Conservation (phyloP, 345 rosid species). For the Citrus reticulata region DNA sequence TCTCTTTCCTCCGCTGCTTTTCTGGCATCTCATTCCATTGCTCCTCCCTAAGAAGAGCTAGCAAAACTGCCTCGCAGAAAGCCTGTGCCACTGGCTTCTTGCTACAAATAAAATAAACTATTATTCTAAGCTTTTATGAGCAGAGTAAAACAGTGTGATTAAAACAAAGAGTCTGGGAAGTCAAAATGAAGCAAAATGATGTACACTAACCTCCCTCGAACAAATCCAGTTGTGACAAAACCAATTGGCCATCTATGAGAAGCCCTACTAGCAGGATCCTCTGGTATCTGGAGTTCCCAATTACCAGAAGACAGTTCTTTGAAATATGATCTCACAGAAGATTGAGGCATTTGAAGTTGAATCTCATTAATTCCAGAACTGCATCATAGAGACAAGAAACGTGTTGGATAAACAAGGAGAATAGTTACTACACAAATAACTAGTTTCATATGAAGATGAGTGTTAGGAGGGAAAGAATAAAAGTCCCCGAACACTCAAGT, state of each 20-base stretch:
- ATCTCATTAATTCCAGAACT: conserved; percentile 38
- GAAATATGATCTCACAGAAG: conserved; percentile 60
- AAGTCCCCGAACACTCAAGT: not conserved
- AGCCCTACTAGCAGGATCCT: conserved; percentile 37
- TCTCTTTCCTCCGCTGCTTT: conserved; percentile 55
- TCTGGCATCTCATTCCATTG: conserved; percentile 59
- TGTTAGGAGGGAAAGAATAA: not conserved
- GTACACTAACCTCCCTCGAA: conserved; percentile 66
- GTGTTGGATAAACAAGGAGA: not conserved
- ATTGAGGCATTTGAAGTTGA: conserved; percentile 51
- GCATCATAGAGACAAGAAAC: conserved; percentile 11
- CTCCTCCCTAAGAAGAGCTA: conserved; percentile 60
- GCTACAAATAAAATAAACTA: conserved; percentile 35
- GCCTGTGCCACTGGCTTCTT: conserved; percentile 63
- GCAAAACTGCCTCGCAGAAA: conserved; percentile 58
- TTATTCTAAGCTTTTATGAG: not conserved
- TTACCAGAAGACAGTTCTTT: conserved; percentile 48
- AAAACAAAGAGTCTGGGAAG: not conserved
- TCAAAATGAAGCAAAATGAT: not conserved
- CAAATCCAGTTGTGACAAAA: conserved; percentile 79
- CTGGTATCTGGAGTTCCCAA: conserved; percentile 68
- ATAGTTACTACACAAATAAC: no score
- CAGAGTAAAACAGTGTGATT: not conserved
- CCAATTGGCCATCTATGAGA: conserved; percentile 73
- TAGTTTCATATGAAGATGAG: not conserved